Conservation (phyloP, 352 stramenopile species). For the Blastocystis sp. region DNA sequence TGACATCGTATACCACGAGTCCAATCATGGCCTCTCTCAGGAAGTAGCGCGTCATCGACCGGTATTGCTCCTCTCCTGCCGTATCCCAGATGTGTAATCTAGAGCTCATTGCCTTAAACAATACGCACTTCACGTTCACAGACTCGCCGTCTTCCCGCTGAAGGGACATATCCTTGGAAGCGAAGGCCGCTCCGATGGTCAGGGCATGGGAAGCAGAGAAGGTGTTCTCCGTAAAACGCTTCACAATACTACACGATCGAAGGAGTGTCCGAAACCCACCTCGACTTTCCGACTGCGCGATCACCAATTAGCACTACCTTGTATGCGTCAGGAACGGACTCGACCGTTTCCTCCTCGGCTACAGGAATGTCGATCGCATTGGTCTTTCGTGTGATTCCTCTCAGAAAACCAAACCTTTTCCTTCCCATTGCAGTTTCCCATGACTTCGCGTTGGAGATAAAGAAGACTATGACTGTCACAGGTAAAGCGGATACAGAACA, state of each 20-base stretch:
- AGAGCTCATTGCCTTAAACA: background rate
- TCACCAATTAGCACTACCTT: slow-evolving; percentile 55
- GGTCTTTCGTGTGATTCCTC: background rate
- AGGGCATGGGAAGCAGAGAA: slow-evolving; percentile 27
- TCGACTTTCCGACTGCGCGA: slow-evolving; percentile 44
- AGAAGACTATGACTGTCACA: too few species aligned
- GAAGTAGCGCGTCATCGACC: slow-evolving; percentile 54
- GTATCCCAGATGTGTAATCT: slow-evolving; percentile 57
- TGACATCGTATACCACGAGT: slow-evolving; percentile 55
- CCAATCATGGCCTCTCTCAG: slow-evolving; percentile 34
- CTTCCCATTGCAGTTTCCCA: slow-evolving; percentile 54
- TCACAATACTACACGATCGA: slow-evolving; percentile 31
- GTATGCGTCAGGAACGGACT: slow-evolving; percentile 34
- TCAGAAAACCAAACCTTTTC: background rate
- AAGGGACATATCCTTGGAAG: slow-evolving; percentile 40
- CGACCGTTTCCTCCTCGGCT: background rate
- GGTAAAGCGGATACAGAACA: too few species aligned
- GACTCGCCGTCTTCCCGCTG: slow-evolving; percentile 45
- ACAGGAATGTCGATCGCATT: slow-evolving; percentile 30
- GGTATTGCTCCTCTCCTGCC: slow-evolving; percentile 54
- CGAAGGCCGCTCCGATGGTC: slow-evolving; percentile 51
- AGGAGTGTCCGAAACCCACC: background rate
- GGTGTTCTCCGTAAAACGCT: slow-evolving; percentile 47
- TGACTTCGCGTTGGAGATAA: too few species aligned
- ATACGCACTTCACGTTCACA: slow-evolving; percentile 36